Base-by-base conservation (phyloP, 305 asterid genomes). In the Euphrasia arctica region DNA sequence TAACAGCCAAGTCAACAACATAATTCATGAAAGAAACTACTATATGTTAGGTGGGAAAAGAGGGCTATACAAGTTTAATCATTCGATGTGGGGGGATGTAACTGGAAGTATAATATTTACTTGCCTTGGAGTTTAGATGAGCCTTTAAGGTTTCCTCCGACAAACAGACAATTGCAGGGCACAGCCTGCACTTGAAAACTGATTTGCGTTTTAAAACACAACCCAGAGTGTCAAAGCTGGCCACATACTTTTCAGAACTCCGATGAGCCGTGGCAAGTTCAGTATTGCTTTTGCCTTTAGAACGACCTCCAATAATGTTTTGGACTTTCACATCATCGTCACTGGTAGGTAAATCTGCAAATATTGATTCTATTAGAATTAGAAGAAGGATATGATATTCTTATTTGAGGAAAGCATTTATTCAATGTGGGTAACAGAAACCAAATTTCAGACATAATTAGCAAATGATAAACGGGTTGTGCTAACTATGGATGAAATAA, bases 151-250 rank as follows among this genome's bases (percentile, higher is more conserved):
- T 84, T 72, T 80, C 96, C 78, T 78, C 87, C 6, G 98, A 80
- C 84, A 94, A 78, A 80, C 96, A 90, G 71, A 94, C 93, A 63
- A 94, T 85, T 77, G 95, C 82, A 27, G 98, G 99, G 80, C 99
- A 94, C 32, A 88, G 69, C 78, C 71, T 83, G 81, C 99, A 94
- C 83, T 91, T 94, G 79, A 80, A 94, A 78, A 91, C 96, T 63
- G 98, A 90, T 80, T 94, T 94, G 54, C 79, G 59, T 73, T 79
- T 94, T 69, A 94, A 39, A 62, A 85, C 83, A 73, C 78, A 85
- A 58, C 80, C 87, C n/a, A 75, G 43, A 48, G 65, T 60, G 50
- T 82, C 84, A 65, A 75, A 65, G 9, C 64, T 70, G 49, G 57
- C 45, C 12, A 51, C 77, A 60, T 68, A 80, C 71, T 79, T 77